Evolutionary conservation across 2,329 filamentous ascomycete species (phyloP), one percentile per base, ranked within the genome.

Genomic region (Aspergillus candidus): DNA sequence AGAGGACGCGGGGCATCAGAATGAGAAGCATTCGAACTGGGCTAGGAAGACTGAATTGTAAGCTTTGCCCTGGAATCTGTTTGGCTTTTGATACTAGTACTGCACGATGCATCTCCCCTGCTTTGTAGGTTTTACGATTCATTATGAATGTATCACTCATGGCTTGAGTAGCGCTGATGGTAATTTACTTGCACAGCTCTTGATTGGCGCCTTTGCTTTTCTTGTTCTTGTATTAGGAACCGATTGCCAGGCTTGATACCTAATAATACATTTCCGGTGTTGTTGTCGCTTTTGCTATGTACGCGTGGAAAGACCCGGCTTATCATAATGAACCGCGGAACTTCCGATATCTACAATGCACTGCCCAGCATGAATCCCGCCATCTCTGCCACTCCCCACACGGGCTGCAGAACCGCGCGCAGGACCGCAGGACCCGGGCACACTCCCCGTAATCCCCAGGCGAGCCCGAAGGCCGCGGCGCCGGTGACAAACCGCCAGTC

Each of bases 381-480:
- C 62, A 76, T 65, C 63, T 72, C 72, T 22, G 67, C 48, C 29
- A 66, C 18, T 3, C 74, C 74, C 74, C 73, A 76, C 2, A 56
- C 48, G 0, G 74, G 74, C 54, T 76, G 71, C 17, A 71, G 54
- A 12, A 73, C 54, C 15, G 68, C 57, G 35, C 73, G 68, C 52
- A 77, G 46, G 12, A 75, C 57, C 0, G 71, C 74, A 7, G 75
- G 73, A 0, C 75, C 75, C 10, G 75, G 75, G 56, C 75, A 78
- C 2, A 72, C 68, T 1, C 75, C 75, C 11, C 60, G 63, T 47
- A 75, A 50, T 0, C 75, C 75, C 74, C 75, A 78, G 0, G 69
- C 73, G 18, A 76, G 40, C 0, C 75, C 75, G 56, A 77, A 78
- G 1, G 64, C 61, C 14, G 60, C 62, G 3, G 72, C 69, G 2